Percentiles rank a stretch among this genome's conserved stretches.
phyloP scores from a whole-genome alignment of 2,329 filamentous ascomycete genomes.

The Phialophora chinensis region DNA sequence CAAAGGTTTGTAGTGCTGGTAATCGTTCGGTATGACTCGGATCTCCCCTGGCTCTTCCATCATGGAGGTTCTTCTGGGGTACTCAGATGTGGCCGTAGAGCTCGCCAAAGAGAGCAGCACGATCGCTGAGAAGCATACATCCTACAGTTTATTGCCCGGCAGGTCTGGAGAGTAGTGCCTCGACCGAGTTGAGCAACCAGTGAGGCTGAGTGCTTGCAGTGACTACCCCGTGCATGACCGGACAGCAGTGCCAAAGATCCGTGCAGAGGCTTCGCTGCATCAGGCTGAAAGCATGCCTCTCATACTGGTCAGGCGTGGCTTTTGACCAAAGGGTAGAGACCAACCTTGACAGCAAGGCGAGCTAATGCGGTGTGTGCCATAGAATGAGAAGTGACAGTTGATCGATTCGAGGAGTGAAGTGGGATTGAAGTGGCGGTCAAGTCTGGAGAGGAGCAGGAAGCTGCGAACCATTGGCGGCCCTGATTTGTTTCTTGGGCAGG shows the following conservation, averaged over 20 bases:
- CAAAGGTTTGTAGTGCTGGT: conserved; percentile 1
- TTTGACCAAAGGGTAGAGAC: neutral
- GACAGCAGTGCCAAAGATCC: conserved; percentile 4
- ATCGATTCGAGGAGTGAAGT: neutral
- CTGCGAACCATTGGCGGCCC: neutral
- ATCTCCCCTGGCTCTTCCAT: conserved; percentile 1
- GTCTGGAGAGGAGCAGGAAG: neutral
- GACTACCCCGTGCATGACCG: neutral
- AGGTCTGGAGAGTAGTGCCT: neutral
- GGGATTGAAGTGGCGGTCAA: neutral
- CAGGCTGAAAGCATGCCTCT: neutral
- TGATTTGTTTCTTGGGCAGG: neutral
- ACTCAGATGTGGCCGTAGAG: neutral
- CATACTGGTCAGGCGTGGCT: neutral
- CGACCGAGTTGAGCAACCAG: neutral
- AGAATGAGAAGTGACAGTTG: neutral
- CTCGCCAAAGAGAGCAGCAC: neutral
- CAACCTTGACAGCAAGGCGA: neutral
- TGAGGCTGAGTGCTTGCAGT: conserved; percentile 14
- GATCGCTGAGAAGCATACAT: neutral
- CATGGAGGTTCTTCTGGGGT: neutral
- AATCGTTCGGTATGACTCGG: conserved; percentile 3
- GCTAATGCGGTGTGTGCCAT: neutral
- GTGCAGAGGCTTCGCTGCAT: neutral
- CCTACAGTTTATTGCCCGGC: neutral